phyloP scores from a whole-genome alignment of 768 basidiomycete genomes.

The Holtermanniella nyarrowii region DNA sequence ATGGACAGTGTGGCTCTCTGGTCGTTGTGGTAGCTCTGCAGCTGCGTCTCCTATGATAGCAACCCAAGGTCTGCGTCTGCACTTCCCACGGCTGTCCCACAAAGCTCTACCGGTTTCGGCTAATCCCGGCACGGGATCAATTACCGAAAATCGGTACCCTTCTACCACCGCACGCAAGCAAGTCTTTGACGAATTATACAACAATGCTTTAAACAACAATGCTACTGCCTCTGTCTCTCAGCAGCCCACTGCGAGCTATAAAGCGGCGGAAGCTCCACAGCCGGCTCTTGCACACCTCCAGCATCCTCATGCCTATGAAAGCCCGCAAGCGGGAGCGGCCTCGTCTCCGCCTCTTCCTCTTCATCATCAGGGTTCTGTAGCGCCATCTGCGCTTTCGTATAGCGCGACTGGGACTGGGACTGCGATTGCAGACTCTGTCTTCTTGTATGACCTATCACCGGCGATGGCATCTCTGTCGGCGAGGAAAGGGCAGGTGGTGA shows the following conservation, averaged over 20 bases:
- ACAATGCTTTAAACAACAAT: too few relatives aligned
- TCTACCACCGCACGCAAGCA: too few relatives aligned
- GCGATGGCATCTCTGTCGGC: slow-evolving; percentile 17
- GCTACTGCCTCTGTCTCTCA: background rate
- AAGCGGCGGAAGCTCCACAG: slow-evolving; percentile 31
- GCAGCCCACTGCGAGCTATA: slow-evolving; percentile 26
- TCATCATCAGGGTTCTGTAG: background rate
- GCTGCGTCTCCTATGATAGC: too few relatives aligned
- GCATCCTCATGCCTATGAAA: slow-evolving; percentile 30
- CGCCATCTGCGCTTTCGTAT: background rate
- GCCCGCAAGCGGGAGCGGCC: slow-evolving; percentile 19
- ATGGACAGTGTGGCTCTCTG: too few relatives aligned
- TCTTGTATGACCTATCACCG: background rate
- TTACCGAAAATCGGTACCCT: too few relatives aligned
- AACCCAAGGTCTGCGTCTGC: too few relatives aligned
- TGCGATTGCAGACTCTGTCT: too few relatives aligned
- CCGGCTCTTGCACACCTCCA: slow-evolving; percentile 9
- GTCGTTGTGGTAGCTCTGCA: too few relatives aligned
- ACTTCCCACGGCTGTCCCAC: too few relatives aligned
- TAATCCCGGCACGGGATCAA: too few relatives aligned
- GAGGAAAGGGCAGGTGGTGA: background rate
- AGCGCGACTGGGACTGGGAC: slow-evolving; percentile 12
- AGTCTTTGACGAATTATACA: too few relatives aligned
- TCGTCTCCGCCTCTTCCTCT: background rate
- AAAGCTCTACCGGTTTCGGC: too few relatives aligned